These are phyloP conservation scores for Pugionium cornutum DNA, from an alignment of 345 rosid species.

Conservation along the genomic window DNA sequence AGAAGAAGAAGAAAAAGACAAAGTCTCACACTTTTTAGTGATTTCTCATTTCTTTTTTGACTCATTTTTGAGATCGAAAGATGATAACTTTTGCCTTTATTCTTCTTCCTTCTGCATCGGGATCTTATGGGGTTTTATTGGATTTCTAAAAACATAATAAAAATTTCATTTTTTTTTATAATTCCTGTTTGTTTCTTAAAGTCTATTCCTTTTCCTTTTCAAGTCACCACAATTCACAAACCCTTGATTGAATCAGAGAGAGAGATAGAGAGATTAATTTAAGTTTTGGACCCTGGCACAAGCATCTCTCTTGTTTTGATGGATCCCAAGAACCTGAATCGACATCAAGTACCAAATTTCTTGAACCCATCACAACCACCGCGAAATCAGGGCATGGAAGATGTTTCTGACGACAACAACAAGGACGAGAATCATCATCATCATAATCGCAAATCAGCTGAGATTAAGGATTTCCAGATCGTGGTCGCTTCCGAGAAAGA, in stretches of 20 bases:
- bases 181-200: slow-evolving; percentile 49
- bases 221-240: slow-evolving; percentile 41
- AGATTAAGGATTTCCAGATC: slow-evolving; percentile 79
- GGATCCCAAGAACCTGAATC: slow-evolving; percentile 47
- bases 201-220: slow-evolving; percentile 56
- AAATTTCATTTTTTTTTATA: not conserved
- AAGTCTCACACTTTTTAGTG: slow-evolving; percentile 31
- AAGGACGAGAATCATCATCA: slow-evolving; percentile 18
- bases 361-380: slow-evolving; percentile 54
- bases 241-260: slow-evolving; percentile 29
- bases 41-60: slow-evolving; percentile 40
- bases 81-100: slow-evolving; percentile 32
- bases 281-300: slow-evolving; percentile 38
- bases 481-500: slow-evolving; percentile 64
- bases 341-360: slow-evolving; percentile 57
- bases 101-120: slow-evolving; percentile 41
- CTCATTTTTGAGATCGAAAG: slow-evolving; percentile 38
- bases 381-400: slow-evolving; percentile 35
- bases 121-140: slow-evolving; percentile 34
- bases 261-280: slow-evolving; percentile 20
- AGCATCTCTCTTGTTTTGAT: slow-evolving; percentile 28
- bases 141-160: slow-evolving; percentile 7
- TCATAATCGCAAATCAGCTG: slow-evolving; percentile 49
- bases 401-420: slow-evolving; percentile 34
- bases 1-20: slow-evolving; percentile 31